phyloP scores from a whole-genome alignment of 78 protist genomes.

The Dictyostelium purpureum region DNA sequence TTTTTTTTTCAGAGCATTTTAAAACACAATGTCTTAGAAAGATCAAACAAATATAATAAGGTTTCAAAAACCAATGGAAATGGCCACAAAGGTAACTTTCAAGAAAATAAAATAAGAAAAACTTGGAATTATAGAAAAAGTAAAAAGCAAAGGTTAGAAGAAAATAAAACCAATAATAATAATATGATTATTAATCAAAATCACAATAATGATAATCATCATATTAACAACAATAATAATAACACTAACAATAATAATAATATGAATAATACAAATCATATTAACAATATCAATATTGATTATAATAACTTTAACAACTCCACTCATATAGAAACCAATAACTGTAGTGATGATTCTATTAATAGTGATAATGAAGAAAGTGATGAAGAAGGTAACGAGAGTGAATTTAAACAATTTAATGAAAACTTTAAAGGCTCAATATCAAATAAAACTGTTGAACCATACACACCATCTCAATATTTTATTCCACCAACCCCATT shows the following conservation, averaged over 20 bases:
- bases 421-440: neutral
- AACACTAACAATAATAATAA: neutral
- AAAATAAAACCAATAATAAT: neutral
- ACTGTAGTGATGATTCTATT: neutral
- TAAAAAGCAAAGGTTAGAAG: neutral
- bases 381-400: neutral
- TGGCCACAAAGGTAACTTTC: constrained; percentile 1
- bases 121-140: neutral
- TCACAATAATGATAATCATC: neutral
- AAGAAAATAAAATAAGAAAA: neutral
- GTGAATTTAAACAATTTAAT: neutral
- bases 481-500: too few species aligned
- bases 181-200: neutral
- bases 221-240: neutral
- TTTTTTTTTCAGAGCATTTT: neutral
- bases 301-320: neutral
- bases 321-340: neutral
- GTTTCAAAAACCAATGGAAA: neutral
- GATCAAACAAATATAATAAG: neutral
- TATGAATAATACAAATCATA: neutral
- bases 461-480: too few species aligned
- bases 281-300: neutral
- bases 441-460: neutral
- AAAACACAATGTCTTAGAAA: neutral
- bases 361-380: neutral